Conservation (phyloP, 2,329 filamentous ascomycete genomes). For the Trichoderma breve region DNA sequence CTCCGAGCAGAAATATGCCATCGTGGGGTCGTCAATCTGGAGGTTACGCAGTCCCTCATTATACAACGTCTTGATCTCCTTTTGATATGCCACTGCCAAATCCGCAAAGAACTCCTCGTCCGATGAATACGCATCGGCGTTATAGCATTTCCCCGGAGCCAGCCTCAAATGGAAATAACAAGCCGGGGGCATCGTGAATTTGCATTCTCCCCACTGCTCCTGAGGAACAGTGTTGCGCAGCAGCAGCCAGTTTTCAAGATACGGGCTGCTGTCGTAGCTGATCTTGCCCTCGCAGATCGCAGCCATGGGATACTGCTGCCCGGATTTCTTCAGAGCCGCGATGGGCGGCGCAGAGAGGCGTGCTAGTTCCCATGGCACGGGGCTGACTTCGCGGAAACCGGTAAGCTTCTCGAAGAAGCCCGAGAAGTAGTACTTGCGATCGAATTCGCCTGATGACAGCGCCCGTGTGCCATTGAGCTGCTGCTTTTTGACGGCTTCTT, state of each 20-base stretch:
- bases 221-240: slow-evolving; percentile 47
- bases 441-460: slow-evolving; percentile 69
- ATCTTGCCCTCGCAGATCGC: slow-evolving; percentile 45
- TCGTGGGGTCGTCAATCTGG: slow-evolving; percentile 62
- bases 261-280: slow-evolving; percentile 40
- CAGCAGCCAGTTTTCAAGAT: slow-evolving; percentile 44
- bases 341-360: slow-evolving; percentile 40
- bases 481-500: slow-evolving; percentile 64
- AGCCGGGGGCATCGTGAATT: slow-evolving; percentile 65
- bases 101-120: slow-evolving; percentile 58
- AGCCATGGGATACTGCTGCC: slow-evolving; percentile 40
- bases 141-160: slow-evolving; percentile 52
- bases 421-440: slow-evolving; percentile 49
- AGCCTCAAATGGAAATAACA: slow-evolving; percentile 63
- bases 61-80: slow-evolving; percentile 54
- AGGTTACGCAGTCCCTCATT: slow-evolving; percentile 54
- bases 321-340: slow-evolving; percentile 38
- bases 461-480: slow-evolving; percentile 60
- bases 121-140: slow-evolving; percentile 48
- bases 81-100: slow-evolving; percentile 54
- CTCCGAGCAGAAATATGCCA: slow-evolving; percentile 66
- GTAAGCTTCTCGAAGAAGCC: slow-evolving; percentile 49
- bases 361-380: slow-evolving; percentile 39
- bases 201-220: slow-evolving; percentile 61
- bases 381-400: slow-evolving; percentile 39